phyloP scores from a whole-genome alignment of 2,329 filamentous ascomycete genomes.

The Xylaria sp. region DNA sequence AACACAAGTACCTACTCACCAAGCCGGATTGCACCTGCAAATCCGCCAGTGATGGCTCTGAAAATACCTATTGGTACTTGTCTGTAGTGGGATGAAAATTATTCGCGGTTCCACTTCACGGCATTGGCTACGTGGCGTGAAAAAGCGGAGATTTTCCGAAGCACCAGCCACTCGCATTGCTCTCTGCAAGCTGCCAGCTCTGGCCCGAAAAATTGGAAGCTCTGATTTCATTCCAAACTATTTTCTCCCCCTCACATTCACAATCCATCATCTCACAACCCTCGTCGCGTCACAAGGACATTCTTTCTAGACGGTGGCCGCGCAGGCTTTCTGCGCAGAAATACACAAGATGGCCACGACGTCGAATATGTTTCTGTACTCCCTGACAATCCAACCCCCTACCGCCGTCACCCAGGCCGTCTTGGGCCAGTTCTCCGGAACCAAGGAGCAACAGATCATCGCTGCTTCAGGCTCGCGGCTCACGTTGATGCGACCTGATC shows the following conservation, averaged over 20 bases:
- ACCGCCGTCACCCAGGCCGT: slow-evolving; percentile 86
- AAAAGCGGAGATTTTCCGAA: neutral
- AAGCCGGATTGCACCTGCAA: neutral
- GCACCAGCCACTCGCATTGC: slow-evolving; percentile 12
- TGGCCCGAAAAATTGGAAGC: slow-evolving; percentile 23
- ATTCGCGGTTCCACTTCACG: neutral
- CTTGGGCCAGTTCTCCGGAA: slow-evolving; percentile 90
- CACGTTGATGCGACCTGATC: slow-evolving; percentile 79
- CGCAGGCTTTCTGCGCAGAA: slow-evolving; percentile 32
- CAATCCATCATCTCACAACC: neutral
- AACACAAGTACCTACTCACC: neutral
- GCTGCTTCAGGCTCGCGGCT: slow-evolving; percentile 88
- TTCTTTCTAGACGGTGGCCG: slow-evolving; percentile 23
- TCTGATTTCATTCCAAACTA: slow-evolving; percentile 1
- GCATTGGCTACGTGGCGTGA: neutral
- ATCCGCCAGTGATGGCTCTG: neutral
- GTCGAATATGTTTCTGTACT: slow-evolving; percentile 98
- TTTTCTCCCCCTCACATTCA: neutral
- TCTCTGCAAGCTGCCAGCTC: slow-evolving; percentile 3
- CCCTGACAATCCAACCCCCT: slow-evolving; percentile 88
- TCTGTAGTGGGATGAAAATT: neutral
- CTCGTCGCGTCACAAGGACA: slow-evolving; percentile 8
- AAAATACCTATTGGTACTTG: too few species aligned
- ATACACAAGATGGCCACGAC: slow-evolving; percentile 78
- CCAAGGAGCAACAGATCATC: slow-evolving; percentile 96